These are phyloP conservation scores for Zygotorulaspora danielsina DNA, from an alignment of 805 yeast species.

Conservation along the genomic window DNA sequence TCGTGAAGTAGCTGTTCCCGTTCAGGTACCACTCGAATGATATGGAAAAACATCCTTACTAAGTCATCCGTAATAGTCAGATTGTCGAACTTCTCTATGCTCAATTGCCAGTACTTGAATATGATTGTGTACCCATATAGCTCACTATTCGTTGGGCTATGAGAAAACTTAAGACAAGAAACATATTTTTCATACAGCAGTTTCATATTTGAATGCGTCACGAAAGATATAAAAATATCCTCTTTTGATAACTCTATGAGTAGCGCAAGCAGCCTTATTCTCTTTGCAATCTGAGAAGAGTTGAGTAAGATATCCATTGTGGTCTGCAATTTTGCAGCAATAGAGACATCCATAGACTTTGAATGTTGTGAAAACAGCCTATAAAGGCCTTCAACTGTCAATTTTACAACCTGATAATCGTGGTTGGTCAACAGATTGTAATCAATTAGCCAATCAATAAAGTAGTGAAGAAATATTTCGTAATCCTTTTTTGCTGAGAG, in stretches of 20 bases:
- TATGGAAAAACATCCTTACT: conserved; percentile 21
- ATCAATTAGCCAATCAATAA: conserved; percentile 27
- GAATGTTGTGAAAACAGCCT: not conserved
- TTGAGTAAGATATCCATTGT: not conserved
- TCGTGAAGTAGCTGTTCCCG: conserved; percentile 8
- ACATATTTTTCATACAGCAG: not conserved
- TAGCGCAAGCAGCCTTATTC: conserved; percentile 3
- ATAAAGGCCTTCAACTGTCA: conserved; percentile 9
- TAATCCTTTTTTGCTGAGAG: conserved; percentile 20
- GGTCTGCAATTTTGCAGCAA: not conserved
- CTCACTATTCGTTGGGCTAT: conserved; percentile 1
- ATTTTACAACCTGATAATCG: conserved; percentile 17
- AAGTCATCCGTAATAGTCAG: conserved; percentile 4
- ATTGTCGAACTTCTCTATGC: conserved; percentile 5
- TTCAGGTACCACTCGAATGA: conserved; percentile 18
- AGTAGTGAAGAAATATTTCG: conserved; percentile 5
- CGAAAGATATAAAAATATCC: not conserved
- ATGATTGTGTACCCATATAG: conserved; percentile 25
- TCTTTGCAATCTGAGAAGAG: not conserved
- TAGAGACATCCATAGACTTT: not conserved
- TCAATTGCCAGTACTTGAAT: conserved; percentile 17
- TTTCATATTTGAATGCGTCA: not conserved
- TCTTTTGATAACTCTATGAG: conserved; percentile 6
- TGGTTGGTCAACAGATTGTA: conserved; percentile 19
- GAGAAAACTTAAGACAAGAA: conserved; percentile 1